These are phyloP conservation scores for Colletotrichum falcatum DNA, from an alignment of 2,329 filamentous ascomycete species.

Conservation along the genomic window DNA sequence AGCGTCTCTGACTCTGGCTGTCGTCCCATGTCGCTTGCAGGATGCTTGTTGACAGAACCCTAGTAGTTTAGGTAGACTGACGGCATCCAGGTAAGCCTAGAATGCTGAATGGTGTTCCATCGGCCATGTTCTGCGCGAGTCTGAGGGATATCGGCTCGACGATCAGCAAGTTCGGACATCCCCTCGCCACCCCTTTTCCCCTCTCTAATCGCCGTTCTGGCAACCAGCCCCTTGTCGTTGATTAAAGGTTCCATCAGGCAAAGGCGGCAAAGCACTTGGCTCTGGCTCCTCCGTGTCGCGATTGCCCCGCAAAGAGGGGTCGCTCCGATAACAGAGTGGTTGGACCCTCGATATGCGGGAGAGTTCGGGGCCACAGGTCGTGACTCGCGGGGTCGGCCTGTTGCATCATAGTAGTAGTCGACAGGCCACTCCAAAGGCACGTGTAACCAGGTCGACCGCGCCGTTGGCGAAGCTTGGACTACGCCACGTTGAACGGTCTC, in stretches of 20 bases:
- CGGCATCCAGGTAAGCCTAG: constrained; percentile 28
- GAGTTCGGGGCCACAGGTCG: constrained; percentile 33
- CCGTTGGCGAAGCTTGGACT: constrained; percentile 7
- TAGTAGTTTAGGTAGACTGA: constrained; percentile 14
- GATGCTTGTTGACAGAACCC: constrained; percentile 35
- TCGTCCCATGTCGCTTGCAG: constrained; percentile 40
- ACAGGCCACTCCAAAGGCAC: constrained; percentile 1
- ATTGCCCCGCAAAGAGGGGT: constrained; percentile 25
- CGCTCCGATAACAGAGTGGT: constrained; percentile 34
- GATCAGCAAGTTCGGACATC: constrained; percentile 34
- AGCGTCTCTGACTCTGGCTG: constrained; percentile 24
- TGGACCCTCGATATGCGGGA: constrained; percentile 37
- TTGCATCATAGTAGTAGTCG: constrained; percentile 37
- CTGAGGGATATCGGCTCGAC: constrained; percentile 32
- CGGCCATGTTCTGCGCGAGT: constrained; percentile 28
- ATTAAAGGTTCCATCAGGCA: constrained; percentile 30
- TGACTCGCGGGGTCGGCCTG: constrained; percentile 37
- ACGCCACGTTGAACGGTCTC: constrained; percentile 22
- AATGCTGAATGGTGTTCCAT: constrained; percentile 32
- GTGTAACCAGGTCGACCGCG: constrained; percentile 21
- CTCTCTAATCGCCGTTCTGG: constrained; percentile 19
- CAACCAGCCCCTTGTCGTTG: constrained; percentile 11
- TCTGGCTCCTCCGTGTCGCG: constrained; percentile 18
- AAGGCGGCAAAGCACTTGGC: constrained; percentile 39
- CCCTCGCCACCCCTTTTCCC: constrained; percentile 38